Evolutionary conservation across 2,329 filamentous ascomycete species (phyloP).

Genomic region (Aspergillus eucalypticola): DNA sequence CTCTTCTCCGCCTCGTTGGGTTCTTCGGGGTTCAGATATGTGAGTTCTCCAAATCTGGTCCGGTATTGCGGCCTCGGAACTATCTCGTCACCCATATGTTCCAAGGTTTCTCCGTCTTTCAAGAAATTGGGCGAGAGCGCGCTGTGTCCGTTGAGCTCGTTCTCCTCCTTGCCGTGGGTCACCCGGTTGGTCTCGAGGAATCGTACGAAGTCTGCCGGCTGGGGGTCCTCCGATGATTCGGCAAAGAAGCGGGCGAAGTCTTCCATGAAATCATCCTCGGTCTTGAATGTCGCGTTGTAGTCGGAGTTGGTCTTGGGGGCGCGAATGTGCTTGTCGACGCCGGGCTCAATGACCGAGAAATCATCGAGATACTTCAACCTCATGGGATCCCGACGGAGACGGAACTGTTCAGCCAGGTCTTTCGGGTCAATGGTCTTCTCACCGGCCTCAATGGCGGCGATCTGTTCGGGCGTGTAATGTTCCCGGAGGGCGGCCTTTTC

Average conservation of each 20-base stretch:
- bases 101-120: conserved; percentile 41
- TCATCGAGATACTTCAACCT: conserved; percentile 77
- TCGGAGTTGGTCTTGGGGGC: conserved; percentile 53
- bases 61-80: conserved; percentile 28
- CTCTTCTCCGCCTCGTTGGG: conserved; percentile 48
- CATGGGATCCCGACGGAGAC: conserved; percentile 71
- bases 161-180: conserved; percentile 52
- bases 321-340: conserved; percentile 70
- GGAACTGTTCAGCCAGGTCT: conserved; percentile 73
- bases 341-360: conserved; percentile 72
- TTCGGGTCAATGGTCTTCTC: conserved; percentile 73
- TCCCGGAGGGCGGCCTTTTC: conserved; percentile 64
- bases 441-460: conserved; percentile 77
- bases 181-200: conserved; percentile 51
- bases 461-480: conserved; percentile 77
- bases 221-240: conserved; percentile 55
- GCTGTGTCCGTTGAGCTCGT: conserved; percentile 52
- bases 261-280: conserved; percentile 60
- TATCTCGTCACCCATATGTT: neutral
- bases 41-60: conserved; percentile 18
- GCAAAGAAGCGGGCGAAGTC: conserved; percentile 54
- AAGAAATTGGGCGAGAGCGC: conserved; percentile 55
- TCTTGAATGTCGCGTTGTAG: conserved; percentile 62
- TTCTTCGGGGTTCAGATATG: conserved; percentile 27
- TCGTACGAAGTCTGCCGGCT: conserved; percentile 42